Evolutionary conservation across 495 filamentous ascomycete species (phyloP).

Genomic region (Neurospora sp.): DNA sequence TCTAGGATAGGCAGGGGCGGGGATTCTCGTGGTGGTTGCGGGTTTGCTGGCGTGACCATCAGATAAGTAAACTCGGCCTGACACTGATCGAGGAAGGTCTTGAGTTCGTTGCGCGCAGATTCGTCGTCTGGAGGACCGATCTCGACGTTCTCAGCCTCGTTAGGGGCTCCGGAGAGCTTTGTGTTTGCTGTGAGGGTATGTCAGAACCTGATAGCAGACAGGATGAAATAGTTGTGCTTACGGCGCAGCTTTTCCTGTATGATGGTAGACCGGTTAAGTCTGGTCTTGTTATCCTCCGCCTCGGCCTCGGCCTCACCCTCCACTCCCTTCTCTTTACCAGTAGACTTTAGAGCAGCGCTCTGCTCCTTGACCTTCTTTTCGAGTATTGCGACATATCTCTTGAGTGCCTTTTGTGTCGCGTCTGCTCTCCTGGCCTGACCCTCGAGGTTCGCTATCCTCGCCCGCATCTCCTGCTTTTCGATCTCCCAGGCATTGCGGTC

Average conservation of each 20-base stretch:
- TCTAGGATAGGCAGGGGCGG: slow-evolving; percentile 40
- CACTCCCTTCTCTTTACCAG: neutral
- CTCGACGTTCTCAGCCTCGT: slow-evolving; percentile 12
- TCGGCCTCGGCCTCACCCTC: slow-evolving; percentile 13
- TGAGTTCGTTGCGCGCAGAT: slow-evolving; percentile 44
- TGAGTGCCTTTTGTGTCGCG: slow-evolving; percentile 73
- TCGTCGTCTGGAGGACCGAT: slow-evolving; percentile 38
- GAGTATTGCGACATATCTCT: slow-evolving; percentile 81
- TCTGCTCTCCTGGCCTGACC: slow-evolving; percentile 78
- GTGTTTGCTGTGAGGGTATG: neutral
- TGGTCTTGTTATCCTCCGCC: slow-evolving; percentile 20
- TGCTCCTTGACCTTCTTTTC: slow-evolving; percentile 83
- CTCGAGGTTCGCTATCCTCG: slow-evolving; percentile 89
- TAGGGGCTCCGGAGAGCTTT: slow-evolving; percentile 4
- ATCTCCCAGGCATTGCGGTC: slow-evolving; percentile 99
- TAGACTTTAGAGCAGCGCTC: slow-evolving; percentile 30
- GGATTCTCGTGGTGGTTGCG: slow-evolving; percentile 46
- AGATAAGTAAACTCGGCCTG: slow-evolving; percentile 55
- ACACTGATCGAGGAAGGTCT: slow-evolving; percentile 52
- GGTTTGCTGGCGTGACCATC: slow-evolving; percentile 52
- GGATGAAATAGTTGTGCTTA: slow-evolving; percentile 9
- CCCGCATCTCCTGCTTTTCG: slow-evolving; percentile 98
- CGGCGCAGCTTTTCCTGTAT: slow-evolving; percentile 39
- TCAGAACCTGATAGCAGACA: neutral
- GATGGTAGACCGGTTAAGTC: slow-evolving; percentile 33